Evolutionary conservation across 2,329 filamentous ascomycete genomes (phyloP).

Genomic region (Dothideomycetes sp.): DNA sequence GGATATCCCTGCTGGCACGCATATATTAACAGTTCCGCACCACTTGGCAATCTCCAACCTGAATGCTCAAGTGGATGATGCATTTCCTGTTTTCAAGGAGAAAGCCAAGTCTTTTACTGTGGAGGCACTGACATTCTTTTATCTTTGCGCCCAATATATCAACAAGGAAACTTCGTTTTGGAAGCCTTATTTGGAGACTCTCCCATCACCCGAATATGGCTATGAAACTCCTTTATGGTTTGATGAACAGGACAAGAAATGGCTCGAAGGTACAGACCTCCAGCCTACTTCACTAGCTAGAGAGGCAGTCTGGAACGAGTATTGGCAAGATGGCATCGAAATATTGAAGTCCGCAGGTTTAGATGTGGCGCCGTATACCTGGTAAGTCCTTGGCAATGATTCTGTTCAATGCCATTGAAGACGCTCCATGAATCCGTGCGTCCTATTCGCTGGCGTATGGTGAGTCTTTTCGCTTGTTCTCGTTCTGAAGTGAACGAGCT

Average conservation of each 20-base stretch:
- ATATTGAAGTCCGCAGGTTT: slow-evolving; percentile 19
- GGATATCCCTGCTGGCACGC: slow-evolving; percentile 12
- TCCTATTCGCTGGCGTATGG: not conserved
- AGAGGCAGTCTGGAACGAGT: slow-evolving; percentile 23
- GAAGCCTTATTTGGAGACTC: slow-evolving; percentile 23
- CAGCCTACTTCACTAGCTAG: slow-evolving; percentile 19
- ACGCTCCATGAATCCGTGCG: too few species aligned
- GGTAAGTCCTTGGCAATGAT: too few species aligned
- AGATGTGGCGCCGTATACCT: slow-evolving; percentile 26
- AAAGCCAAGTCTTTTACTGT: slow-evolving; percentile 16
- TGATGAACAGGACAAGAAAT: slow-evolving; percentile 19
- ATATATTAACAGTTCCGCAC: slow-evolving; percentile 19
- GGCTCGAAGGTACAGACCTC: slow-evolving; percentile 25
- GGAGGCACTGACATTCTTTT: slow-evolving; percentile 24
- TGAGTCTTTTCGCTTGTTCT: not conserved
- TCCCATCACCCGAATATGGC: slow-evolving; percentile 20
- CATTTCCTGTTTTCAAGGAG: slow-evolving; percentile 18
- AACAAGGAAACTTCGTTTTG: slow-evolving; percentile 22
- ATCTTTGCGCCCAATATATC: slow-evolving; percentile 24
- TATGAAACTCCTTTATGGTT: slow-evolving; percentile 24
- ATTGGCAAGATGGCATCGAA: slow-evolving; percentile 23
- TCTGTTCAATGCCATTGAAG: not conserved
- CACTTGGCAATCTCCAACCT: slow-evolving; percentile 23
- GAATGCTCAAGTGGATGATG: slow-evolving; percentile 25
- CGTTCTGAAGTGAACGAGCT: too few species aligned